phyloP scores from a whole-genome alignment of 2,329 filamentous ascomycete species.

The Xylaria multiplex region DNA sequence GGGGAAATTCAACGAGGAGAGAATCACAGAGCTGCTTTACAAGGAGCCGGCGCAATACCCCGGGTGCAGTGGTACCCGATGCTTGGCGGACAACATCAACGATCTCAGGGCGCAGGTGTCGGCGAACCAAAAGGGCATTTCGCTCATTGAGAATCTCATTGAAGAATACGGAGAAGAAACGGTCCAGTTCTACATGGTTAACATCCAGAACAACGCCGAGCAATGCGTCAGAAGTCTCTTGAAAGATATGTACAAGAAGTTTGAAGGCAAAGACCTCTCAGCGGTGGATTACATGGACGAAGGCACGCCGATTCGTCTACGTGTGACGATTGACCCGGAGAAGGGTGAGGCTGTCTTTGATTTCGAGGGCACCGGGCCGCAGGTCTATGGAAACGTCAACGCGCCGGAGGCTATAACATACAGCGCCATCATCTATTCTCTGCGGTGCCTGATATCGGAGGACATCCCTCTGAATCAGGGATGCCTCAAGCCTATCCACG shows the following conservation, averaged over 20 bases:
- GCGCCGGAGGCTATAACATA: slow-evolving; percentile 81
- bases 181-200: slow-evolving; percentile 81
- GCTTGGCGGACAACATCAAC: slow-evolving; percentile 79
- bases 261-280: slow-evolving; percentile 73
- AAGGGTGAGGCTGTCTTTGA: slow-evolving; percentile 81
- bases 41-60: slow-evolving; percentile 75
- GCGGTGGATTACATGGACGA: slow-evolving; percentile 83
- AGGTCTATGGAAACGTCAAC: slow-evolving; percentile 80
- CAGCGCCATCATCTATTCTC: slow-evolving; percentile 81
- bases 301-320: slow-evolving; percentile 75
- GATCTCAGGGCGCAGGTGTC: slow-evolving; percentile 84
- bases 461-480: slow-evolving; percentile 84
- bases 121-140: slow-evolving; percentile 81
- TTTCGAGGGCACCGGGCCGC: slow-evolving; percentile 77
- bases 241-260: slow-evolving; percentile 72
- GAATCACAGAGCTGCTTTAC: slow-evolving; percentile 74
- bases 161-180: slow-evolving; percentile 77
- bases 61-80: slow-evolving; percentile 77
- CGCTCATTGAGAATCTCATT: slow-evolving; percentile 75
- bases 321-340: slow-evolving; percentile 74
- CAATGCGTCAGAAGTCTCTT: slow-evolving; percentile 74
- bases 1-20: slow-evolving; percentile 77
- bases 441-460: slow-evolving; percentile 77
- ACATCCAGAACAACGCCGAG: slow-evolving; percentile 80
- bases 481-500: slow-evolving; percentile 75